Base-by-base conservation (phyloP, 2,329 filamentous ascomycete genomes). In the Alternaria gansuensis region DNA sequence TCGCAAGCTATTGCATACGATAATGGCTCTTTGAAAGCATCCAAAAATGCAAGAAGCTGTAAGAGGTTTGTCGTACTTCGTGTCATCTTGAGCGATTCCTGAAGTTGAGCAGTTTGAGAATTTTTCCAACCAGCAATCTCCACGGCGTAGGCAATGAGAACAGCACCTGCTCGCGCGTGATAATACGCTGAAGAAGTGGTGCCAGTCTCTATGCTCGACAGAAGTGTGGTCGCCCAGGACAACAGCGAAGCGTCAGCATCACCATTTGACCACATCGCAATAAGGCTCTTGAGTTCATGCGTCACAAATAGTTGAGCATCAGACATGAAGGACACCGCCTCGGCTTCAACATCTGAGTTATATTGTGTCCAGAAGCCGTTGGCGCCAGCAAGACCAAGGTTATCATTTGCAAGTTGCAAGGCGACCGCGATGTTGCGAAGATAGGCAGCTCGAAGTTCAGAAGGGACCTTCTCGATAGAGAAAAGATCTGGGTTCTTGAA, bases 361-460 rank as follows among this genome's bases (percentile, higher is more conserved):
- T 81, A 78, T 11, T 78, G 66, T 5, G 79, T 77, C 77, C 84
- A 84, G 3, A 88, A 78, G 7, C 81, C 78, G 63, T 87, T 87
- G 8, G 82, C 82, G 4, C 81, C 82, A 14, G 82, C 79, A 50
- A 89, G 79, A 45, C 82, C 85, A 17, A 88, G 68, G 57, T 88
- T 87, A 60, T 89, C 87, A 54, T 86, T 83, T 14, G 85, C 82
- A 23, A 89, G 73, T 61, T 87, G 82, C 2, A 84, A 70, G 2
- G 82, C 83, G n/a, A 88, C 69, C 14, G 82, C 80, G 6, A 88
- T 74, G 58, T 84, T 82, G 26, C 77, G 79, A 36, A 85, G 79
- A 3, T 86, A 69, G 2, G 31, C 23, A 11, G 57, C 55, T 33
- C 63, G 60, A 5, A 67, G 29, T 2, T 69, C 62, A 14, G 45